Evolutionary conservation across 306 rosid species (phyloP).

Genomic region (Vigna unguiculata): DNA sequence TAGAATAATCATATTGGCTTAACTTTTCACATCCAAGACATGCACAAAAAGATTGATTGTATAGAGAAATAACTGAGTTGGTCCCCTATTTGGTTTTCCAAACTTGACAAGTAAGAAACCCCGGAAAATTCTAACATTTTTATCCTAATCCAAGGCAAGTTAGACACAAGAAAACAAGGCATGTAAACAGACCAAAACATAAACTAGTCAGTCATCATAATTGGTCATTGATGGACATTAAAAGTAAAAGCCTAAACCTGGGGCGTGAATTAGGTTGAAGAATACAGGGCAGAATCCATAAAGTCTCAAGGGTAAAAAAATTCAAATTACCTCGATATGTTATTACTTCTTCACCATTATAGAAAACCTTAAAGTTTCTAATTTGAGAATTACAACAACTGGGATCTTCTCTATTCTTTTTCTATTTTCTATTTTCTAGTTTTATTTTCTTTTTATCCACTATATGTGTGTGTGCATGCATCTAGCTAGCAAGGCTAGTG

Average conservation of each 20-base stretch:
- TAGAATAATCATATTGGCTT: not conserved
- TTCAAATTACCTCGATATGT: slow-evolving; percentile 63
- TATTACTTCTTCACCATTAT: slow-evolving; percentile 87
- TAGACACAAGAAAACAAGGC: slow-evolving; percentile 19
- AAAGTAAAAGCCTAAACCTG: slow-evolving; percentile 22
- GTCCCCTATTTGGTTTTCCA: slow-evolving; percentile 33
- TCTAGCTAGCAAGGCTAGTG: not conserved
- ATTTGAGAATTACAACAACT: no score
- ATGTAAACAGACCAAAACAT: slow-evolving; percentile 10
- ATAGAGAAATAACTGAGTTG: slow-evolving; percentile 19
- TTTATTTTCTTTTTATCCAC: not conserved
- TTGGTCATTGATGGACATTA: slow-evolving; percentile 15
- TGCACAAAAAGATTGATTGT: not conserved
- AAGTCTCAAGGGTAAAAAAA: not conserved
- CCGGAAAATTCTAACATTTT: slow-evolving; percentile 4
- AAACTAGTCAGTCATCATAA: slow-evolving; percentile 6
- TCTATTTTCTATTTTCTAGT: no score
- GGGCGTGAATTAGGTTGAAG: slow-evolving; percentile 15
- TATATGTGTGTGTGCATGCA: not conserved
- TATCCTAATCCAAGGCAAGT: not conserved
- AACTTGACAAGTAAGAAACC: slow-evolving; percentile 14
- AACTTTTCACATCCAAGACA: slow-evolving; percentile 15
- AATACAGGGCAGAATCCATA: not conserved
- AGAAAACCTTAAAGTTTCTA: slow-evolving; percentile 86
- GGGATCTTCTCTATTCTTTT: no score